phyloP scores from a whole-genome alignment of 2,329 filamentous ascomycete species.

The Penicillium occitanis region DNA sequence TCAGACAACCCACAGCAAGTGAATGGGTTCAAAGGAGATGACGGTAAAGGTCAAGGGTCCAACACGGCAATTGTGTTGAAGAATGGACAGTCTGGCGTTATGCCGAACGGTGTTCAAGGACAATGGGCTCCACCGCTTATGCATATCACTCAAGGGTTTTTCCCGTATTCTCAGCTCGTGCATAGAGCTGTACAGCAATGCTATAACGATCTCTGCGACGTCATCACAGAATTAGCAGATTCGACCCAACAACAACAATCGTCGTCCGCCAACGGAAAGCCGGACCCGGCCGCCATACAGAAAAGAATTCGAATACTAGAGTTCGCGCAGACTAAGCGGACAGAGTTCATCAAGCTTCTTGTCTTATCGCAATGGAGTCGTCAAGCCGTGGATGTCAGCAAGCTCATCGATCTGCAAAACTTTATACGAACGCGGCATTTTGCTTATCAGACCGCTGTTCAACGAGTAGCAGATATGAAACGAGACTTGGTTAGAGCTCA shows the following conservation, averaged over 20 bases:
- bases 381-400: conserved; percentile 74
- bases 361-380: conserved; percentile 90
- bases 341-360: conserved; percentile 88
- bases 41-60: neutral
- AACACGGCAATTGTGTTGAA: conserved; percentile 6
- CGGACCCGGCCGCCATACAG: conserved; percentile 59
- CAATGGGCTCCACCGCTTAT: conserved; percentile 53
- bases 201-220: conserved; percentile 72
- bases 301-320: conserved; percentile 76
- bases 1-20: conserved; percentile 29
- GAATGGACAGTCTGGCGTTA: neutral
- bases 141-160: conserved; percentile 74
- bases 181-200: conserved; percentile 78
- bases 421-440: conserved; percentile 67
- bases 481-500: conserved; percentile 69
- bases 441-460: conserved; percentile 61
- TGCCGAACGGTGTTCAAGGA: conserved; percentile 14
- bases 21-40: conserved; percentile 28
- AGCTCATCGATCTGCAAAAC: conserved; percentile 80
- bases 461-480: conserved; percentile 70
- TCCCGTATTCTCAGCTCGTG: conserved; percentile 73
- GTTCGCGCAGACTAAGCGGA: conserved; percentile 76
- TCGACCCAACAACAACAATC: conserved; percentile 45
- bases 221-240: conserved; percentile 68
- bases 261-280: conserved; percentile 30